Conservation (phyloP, 352 stramenopile species). For the Globisporangium camurandrum region DNA sequence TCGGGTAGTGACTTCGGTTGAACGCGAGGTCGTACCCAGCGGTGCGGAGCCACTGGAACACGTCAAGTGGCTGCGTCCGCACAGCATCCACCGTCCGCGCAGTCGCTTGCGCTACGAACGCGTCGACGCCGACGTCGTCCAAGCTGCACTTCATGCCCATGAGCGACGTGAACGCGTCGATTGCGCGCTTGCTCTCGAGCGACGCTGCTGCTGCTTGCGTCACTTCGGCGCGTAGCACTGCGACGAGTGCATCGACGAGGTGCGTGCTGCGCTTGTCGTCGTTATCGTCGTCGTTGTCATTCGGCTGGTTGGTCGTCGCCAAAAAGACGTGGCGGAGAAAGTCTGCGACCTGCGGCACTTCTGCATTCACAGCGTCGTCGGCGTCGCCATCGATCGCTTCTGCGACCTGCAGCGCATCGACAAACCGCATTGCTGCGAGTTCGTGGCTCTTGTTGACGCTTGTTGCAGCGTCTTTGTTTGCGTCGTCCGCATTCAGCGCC, state of each 20-base stretch:
- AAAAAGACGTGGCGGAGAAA: conserved; percentile 28
- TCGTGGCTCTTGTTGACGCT: too few species aligned
- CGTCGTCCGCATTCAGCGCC: too few species aligned
- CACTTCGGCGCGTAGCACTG: conserved; percentile 18
- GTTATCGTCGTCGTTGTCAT: too few species aligned
- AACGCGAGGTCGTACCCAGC: conserved; percentile 55
- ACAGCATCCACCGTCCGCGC: conserved; percentile 10
- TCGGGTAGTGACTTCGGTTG: conserved; percentile 38
- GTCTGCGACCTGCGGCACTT: conserved; percentile 18
- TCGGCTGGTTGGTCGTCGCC: too few species aligned
- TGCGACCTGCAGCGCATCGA: conserved; percentile 25
- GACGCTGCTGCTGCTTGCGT: conserved; percentile 18
- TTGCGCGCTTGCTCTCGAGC: conserved; percentile 19
- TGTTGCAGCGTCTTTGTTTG: too few species aligned
- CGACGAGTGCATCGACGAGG: conserved; percentile 3
- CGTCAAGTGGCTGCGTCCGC: conserved; percentile 17
- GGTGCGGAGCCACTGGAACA: conserved; percentile 39
- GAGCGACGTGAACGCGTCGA: conserved; percentile 23
- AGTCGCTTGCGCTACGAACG: conserved; percentile 1
- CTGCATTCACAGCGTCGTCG: background rate
- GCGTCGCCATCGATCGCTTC: conserved; percentile 7
- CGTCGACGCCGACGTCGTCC: conserved; percentile 3
- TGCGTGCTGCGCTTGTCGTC: conserved; percentile 1
- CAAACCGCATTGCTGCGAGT: conserved; percentile 24
- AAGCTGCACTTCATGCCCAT: conserved; percentile 12